Evolutionary conservation across 1,284 basidiomycete species (phyloP).

Genomic region (Trametes polyzona): DNA sequence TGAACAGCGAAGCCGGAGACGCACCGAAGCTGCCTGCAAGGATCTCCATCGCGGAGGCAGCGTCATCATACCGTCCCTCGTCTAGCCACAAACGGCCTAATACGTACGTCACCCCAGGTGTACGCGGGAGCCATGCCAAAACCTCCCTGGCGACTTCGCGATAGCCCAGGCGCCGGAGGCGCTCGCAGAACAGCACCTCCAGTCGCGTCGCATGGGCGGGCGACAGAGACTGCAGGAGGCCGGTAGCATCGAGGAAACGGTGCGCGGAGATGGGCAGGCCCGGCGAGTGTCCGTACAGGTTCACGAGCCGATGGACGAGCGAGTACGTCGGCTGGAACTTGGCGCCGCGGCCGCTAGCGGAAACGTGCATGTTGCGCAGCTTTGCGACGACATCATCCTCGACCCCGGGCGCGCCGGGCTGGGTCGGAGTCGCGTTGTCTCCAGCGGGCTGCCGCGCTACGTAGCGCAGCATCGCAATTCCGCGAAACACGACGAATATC

Average conservation of each 20-base stretch:
- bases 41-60: constrained; percentile 70
- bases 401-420: constrained; percentile 37
- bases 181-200: constrained; percentile 76
- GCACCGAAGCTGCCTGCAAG: constrained; percentile 81
- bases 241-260: constrained; percentile 66
- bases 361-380: constrained; percentile 74
- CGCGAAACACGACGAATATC: constrained; percentile 78
- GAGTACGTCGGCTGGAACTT: constrained; percentile 64
- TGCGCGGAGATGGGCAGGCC: constrained; percentile 64
- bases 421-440: constrained; percentile 40
- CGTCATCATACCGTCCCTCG: constrained; percentile 76
- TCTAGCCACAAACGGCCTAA: constrained; percentile 71
- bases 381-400: constrained; percentile 69
- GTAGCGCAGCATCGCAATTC: constrained; percentile 67
- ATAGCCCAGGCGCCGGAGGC: constrained; percentile 69
- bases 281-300: constrained; percentile 46
- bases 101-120: constrained; percentile 77
- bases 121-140: constrained; percentile 75
- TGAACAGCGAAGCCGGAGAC: constrained; percentile 30
- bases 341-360: constrained; percentile 44
- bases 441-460: constrained; percentile 61
- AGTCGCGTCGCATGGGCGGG: constrained; percentile 64
- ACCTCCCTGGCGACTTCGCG: constrained; percentile 65
- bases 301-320: constrained; percentile 70
- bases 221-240: constrained; percentile 65